Base-by-base conservation (phyloP, 306 rosid genomes). In the Herpetospermum pedunculosum region DNA sequence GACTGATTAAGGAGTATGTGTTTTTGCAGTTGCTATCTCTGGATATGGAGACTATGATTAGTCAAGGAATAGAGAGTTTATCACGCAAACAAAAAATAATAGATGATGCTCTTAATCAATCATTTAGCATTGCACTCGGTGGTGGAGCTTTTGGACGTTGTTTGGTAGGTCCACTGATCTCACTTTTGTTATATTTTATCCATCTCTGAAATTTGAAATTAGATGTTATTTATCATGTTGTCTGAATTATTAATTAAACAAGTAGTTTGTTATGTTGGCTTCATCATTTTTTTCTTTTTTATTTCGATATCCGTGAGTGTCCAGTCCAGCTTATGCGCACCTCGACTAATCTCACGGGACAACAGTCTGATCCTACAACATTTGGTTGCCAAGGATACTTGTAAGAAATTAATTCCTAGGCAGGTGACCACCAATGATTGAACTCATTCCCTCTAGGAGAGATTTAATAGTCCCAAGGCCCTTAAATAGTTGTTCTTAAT, bases 111-210 rank as follows among this genome's bases (percentile, higher is more conserved):
- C 82, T 91, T 69, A 62, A 64, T 77, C 82, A 64, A 76, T 87
- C 97, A 0, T 91, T 82, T 72, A 87, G 84, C 81, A 87, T 91
- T 25, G 77, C 84, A 30, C 89, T 91, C 7, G 90, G 88, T 2
- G 89, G 81, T 16, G 97, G 92, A 76, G 81, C 80, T 25, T 77
- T 76, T 84, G 97, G 97, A 80, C 75, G 43, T 55, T 93, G 98
- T 78, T 84, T 91, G 92, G 97, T 93, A 89, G 59, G 70, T 43
- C 29, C 50, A 52, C 46, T 63, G 77, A 16, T 77, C 46, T 75
- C 69, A 34, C 34, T 46, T 34, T 38, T 37, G 8, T 8, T 18
- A 16, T 8, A 5, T 8, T 34, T 16, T 64, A 60, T 60, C 40
- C 44, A 60, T 18, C 69, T 18, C 1, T 12, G 19, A 21, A 65